phyloP scores from a whole-genome alignment of 805 yeast genomes.

The Isabelozyma pseudorhagii region DNA sequence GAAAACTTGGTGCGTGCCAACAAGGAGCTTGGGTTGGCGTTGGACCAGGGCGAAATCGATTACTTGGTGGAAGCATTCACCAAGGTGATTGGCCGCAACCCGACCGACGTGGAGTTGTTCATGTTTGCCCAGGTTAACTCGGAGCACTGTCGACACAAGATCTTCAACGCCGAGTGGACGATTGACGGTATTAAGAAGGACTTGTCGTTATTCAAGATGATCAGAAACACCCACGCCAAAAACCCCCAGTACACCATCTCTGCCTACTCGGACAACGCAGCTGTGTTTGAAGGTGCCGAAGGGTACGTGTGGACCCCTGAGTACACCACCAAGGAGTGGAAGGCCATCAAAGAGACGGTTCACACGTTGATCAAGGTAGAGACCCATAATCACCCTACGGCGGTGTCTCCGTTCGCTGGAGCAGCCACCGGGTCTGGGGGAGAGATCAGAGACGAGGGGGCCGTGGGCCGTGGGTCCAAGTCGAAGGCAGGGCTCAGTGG shows the following conservation, averaged over 20 bases:
- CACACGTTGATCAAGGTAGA: slow-evolving; percentile 94
- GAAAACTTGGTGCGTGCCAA: slow-evolving; percentile 74
- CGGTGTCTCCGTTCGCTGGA: slow-evolving; percentile 98
- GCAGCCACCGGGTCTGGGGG: slow-evolving; percentile 99
- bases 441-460: slow-evolving; percentile 99
- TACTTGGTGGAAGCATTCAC: slow-evolving; percentile 83
- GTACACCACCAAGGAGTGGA: slow-evolving; percentile 67
- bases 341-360: slow-evolving; percentile 68
- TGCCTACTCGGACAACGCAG: slow-evolving; percentile 97
- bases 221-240: slow-evolving; percentile 83
- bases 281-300: slow-evolving; percentile 82
- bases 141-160: slow-evolving; percentile 98
- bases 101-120: slow-evolving; percentile 95
- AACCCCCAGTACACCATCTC: slow-evolving; percentile 81
- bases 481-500: slow-evolving; percentile 96
- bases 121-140: slow-evolving; percentile 99
- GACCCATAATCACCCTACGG: slow-evolving; percentile 99
- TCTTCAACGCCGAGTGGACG: slow-evolving; percentile 97
- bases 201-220: slow-evolving; percentile 84
- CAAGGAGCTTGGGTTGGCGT: slow-evolving; percentile 84
- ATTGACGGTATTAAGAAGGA: slow-evolving; percentile 80
- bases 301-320: slow-evolving; percentile 82
- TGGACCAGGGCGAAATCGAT: slow-evolving; percentile 89
- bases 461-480: slow-evolving; percentile 97
- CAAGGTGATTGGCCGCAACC: slow-evolving; percentile 73